These are phyloP conservation scores for Kwoniella shivajii DNA, from an alignment of 1,284 basidiomycete species.

Conservation along the genomic window DNA sequence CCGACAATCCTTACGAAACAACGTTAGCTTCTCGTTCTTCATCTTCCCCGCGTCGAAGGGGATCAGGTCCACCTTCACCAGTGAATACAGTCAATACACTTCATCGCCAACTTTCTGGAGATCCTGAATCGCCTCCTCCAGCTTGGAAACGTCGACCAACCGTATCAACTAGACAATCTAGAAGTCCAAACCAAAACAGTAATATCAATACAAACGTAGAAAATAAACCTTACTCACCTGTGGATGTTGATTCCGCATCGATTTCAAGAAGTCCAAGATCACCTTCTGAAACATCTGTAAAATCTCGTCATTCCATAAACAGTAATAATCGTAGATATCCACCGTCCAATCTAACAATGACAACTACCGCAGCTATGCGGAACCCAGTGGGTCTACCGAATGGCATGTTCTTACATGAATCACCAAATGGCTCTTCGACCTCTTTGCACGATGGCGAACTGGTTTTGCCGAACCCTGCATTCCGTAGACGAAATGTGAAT, in stretches of 20 bases:
- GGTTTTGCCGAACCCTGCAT: constrained; percentile 38
- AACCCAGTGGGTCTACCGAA: constrained; percentile 19
- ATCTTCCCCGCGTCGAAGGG: constrained; percentile 4
- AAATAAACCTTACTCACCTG: too few species aligned
- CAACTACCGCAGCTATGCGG: constrained; percentile 6
- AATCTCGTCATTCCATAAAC: constrained; percentile 2
- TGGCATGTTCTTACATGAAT: constrained; percentile 28
- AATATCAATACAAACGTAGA: too few species aligned
- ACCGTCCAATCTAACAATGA: constrained; percentile 16
- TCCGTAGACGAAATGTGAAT: constrained; percentile 19
- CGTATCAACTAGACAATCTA: constrained; percentile 9
- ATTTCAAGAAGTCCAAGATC: constrained; percentile 5
- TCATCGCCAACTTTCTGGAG: constrained; percentile 42
- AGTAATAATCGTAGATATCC: constrained; percentile 8
- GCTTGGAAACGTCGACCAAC: constrained; percentile 48
- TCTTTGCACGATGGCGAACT: constrained; percentile 26
- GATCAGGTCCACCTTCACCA: constrained; percentile 27
- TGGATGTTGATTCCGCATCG: too few species aligned
- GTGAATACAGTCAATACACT: constrained; percentile 30
- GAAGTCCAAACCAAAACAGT: neutral
- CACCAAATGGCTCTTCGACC: constrained; percentile 27
- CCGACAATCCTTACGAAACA: constrained; percentile 33
- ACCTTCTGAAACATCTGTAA: constrained; percentile 8
- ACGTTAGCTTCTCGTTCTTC: constrained; percentile 18
- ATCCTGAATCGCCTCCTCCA: constrained; percentile 45